These are phyloP conservation scores for Aspergillus sp. DNA, from an alignment of 2,329 filamentous ascomycete species.

Conservation along the genomic window DNA sequence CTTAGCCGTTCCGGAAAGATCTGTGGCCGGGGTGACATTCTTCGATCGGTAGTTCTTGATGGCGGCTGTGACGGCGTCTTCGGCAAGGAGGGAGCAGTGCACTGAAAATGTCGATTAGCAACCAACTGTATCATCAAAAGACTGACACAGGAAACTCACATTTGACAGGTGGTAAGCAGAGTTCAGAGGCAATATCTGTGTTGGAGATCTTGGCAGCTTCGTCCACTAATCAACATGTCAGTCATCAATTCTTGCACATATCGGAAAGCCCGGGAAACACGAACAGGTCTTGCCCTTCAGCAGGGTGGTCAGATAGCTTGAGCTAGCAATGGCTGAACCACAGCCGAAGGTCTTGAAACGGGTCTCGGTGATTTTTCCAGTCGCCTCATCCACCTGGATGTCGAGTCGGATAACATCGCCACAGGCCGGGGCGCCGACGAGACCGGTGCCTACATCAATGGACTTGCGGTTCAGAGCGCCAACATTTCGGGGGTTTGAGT, in stretches of 20 bases:
- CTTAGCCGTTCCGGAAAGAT: conserved; percentile 69
- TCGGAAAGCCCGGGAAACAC: not conserved
- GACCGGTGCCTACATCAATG: conserved; percentile 80
- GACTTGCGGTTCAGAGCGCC: conserved; percentile 79
- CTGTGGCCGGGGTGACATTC: conserved; percentile 74
- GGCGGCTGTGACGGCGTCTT: conserved; percentile 89
- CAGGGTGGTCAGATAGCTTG: conserved; percentile 90
- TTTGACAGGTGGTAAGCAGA: conserved; percentile 88
- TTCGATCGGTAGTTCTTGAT: conserved; percentile 90
- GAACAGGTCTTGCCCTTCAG: conserved; percentile 81
- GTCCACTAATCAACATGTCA: conserved; percentile 56
- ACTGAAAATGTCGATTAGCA: conserved; percentile 49
- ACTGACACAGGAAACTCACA: conserved; percentile 54
- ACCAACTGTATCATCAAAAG: not conserved
- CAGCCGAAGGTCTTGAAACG: conserved; percentile 99
- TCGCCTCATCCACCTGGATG: conserved; percentile 85
- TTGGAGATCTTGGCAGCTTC: conserved; percentile 92
- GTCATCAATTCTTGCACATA: not conserved
- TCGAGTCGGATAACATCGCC: conserved; percentile 94
- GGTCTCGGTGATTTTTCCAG: conserved; percentile 86
- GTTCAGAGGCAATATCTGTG: conserved; percentile 96
- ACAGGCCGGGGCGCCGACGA: conserved; percentile 86
- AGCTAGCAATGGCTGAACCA: conserved; percentile 90
- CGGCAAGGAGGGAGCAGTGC: conserved; percentile 89
- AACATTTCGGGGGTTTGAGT: conserved; percentile 67